Conservation (phyloP, 2,329 filamentous ascomycete species). For the Xylariaceae sp. region DNA sequence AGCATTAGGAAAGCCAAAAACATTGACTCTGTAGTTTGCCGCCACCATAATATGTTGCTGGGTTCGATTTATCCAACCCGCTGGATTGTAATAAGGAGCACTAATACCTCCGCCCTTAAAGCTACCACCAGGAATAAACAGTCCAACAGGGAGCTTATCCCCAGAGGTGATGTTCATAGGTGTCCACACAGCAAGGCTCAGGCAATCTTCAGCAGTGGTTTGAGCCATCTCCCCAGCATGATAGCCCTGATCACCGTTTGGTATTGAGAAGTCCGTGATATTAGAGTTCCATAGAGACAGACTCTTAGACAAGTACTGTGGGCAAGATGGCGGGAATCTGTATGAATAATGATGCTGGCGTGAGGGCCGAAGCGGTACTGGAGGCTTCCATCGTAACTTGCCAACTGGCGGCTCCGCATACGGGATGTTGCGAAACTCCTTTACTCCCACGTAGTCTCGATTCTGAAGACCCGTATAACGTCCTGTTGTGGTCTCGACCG, state of each 20-base stretch:
- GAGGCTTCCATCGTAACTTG: constrained; percentile 52
- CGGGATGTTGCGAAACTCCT: constrained; percentile 50
- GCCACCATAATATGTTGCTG: constrained; percentile 42
- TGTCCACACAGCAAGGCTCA: constrained; percentile 44
- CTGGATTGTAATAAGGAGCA: constrained; percentile 34
- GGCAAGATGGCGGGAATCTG: constrained; percentile 39
- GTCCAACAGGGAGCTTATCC: constrained; percentile 34
- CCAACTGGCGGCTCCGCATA: constrained; percentile 63
- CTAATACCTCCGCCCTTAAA: constrained; percentile 34
- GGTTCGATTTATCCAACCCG: constrained; percentile 35
- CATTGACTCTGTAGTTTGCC: constrained; percentile 45
- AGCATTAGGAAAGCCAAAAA: constrained; percentile 47
- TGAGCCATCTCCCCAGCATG: constrained; percentile 34
- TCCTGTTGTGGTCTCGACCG: constrained; percentile 32
- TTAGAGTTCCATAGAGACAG: constrained; percentile 36
- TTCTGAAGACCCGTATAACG: constrained; percentile 34
- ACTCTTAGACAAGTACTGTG: constrained; percentile 39
- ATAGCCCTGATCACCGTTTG: constrained; percentile 28
- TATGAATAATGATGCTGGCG: constrained; percentile 32
- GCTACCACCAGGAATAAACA: constrained; percentile 37
- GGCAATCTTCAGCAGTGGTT: constrained; percentile 43
- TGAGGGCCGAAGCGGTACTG: constrained; percentile 37
- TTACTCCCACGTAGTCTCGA: constrained; percentile 30
- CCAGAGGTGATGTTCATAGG: constrained; percentile 32
- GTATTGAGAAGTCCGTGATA: constrained; percentile 34